Evolutionary conservation across 768 basidiomycete genomes (phyloP).

Genomic region (Sistotremastrum niveocremeum): DNA sequence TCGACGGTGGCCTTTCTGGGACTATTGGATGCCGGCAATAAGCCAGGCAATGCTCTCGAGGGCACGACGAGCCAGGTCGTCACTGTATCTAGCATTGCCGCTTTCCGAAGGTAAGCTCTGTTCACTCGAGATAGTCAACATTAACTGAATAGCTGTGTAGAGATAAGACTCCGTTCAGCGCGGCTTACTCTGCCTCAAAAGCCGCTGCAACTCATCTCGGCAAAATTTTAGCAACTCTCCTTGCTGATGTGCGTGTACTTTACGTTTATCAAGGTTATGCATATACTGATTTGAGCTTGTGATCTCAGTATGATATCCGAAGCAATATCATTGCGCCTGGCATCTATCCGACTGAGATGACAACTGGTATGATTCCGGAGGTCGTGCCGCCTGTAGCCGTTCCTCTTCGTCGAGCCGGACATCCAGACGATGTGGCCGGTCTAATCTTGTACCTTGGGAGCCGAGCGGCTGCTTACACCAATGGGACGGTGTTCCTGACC

Average conservation of each 20-base stretch:
- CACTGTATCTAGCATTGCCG: conserved; percentile 56
- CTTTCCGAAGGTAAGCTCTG: conserved; percentile 52
- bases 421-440: conserved; percentile 53
- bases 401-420: too few relatives aligned
- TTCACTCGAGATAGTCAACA: conserved; percentile 10
- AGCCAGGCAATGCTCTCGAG: conserved; percentile 6
- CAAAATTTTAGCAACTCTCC: conserved; percentile 58
- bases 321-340: conserved; percentile 69
- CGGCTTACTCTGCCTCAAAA: conserved; percentile 69
- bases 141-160: too few relatives aligned
- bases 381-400: too few relatives aligned
- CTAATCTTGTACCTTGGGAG: conserved; percentile 64
- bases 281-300: too few relatives aligned
- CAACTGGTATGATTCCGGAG: too few relatives aligned
- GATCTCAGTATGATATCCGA: conserved; percentile 45
- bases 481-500: conserved; percentile 60
- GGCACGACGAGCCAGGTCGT: conserved; percentile 47
- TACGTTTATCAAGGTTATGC: too few relatives aligned
- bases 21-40: conserved; percentile 61
- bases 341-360: conserved; percentile 43
- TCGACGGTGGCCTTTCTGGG: conserved; percentile 74
- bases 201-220: conserved; percentile 64
- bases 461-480: conserved; percentile 66
- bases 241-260: conserved; percentile 27
- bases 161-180: conserved; percentile 25